Evolutionary conservation across 352 stramenopile genomes (phyloP).

Genomic region (Phytophthora quininea): DNA sequence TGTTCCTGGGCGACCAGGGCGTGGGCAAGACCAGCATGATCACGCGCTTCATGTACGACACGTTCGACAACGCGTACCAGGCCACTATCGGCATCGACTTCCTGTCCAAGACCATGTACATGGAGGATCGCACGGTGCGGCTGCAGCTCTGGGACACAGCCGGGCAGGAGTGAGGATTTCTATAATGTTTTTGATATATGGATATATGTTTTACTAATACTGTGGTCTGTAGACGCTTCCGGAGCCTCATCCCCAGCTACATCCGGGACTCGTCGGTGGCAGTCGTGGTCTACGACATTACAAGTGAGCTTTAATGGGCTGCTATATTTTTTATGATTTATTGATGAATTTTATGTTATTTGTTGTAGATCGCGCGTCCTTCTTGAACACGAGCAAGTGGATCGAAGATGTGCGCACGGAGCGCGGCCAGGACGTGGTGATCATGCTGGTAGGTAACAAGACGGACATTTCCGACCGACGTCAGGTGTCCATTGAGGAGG

Average conservation of each 20-base stretch:
- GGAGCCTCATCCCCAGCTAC: conserved; percentile 96
- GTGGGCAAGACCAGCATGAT: conserved; percentile 99
- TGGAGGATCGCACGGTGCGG: conserved; percentile 98
- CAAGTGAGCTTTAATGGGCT: conserved; percentile 74
- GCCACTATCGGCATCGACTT: conserved; percentile 99
- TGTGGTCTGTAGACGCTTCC: conserved; percentile 77
- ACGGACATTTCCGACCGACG: conserved; percentile 98
- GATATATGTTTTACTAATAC: conserved; percentile 7
- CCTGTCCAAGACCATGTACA: conserved; percentile 99
- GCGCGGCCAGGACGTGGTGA: conserved; percentile 98
- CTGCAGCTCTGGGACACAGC: conserved; percentile 99
- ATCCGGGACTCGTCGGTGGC: conserved; percentile 99
- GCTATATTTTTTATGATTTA: not conserved
- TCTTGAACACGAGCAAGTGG: conserved; percentile 99
- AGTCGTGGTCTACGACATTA: conserved; percentile 99
- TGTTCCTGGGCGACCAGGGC: conserved; percentile 96
- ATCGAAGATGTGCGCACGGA: conserved; percentile 99
- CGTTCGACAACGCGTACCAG: conserved; percentile 97
- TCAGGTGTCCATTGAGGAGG: conserved; percentile 98
- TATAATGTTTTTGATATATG: not conserved
- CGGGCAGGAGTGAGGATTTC: conserved; percentile 91
- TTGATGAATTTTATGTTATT: not conserved
- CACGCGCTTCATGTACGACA: conserved; percentile 99
- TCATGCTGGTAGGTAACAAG: conserved; percentile 99
- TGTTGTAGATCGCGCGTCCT: conserved; percentile 92